A percentile compares a stretch with the other conserved stretches of the same genome.
Conservation (phyloP, 805 yeast species). For the Saccharomycopsis schoenii region DNA sequence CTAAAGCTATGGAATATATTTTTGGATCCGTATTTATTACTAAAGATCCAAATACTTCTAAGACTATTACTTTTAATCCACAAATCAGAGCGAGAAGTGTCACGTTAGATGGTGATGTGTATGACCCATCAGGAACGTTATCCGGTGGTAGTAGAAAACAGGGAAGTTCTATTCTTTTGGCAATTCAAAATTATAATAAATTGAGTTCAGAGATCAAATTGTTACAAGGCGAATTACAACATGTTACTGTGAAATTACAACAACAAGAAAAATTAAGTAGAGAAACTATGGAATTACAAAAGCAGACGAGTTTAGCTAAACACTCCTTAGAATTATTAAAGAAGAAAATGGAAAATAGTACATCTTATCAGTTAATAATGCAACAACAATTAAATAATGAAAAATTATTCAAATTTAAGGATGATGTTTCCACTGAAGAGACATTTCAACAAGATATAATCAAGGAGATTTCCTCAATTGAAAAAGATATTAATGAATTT, state of each 20-base stretch:
- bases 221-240: constrained; percentile 34
- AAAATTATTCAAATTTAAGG: constrained; percentile 37
- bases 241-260: constrained; percentile 31
- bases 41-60: constrained; percentile 79
- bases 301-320: constrained; percentile 43
- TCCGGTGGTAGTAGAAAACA: constrained; percentile 86
- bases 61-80: constrained; percentile 79
- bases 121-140: constrained; percentile 92
- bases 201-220: constrained; percentile 30
- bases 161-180: constrained; percentile 46
- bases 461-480: constrained; percentile 42
- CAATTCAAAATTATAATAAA: constrained; percentile 55
- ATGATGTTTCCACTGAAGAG: constrained; percentile 30
- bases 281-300: constrained; percentile 46
- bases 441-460: constrained; percentile 26
- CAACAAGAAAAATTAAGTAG: constrained; percentile 35
- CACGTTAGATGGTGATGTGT: constrained; percentile 86
- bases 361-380: constrained; percentile 44
- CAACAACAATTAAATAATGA: constrained; percentile 36
- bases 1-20: constrained; percentile 80
- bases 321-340: constrained; percentile 52
- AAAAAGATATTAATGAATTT: constrained; percentile 76
- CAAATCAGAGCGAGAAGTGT: constrained; percentile 71
- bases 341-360: constrained; percentile 45
- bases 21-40: constrained; percentile 90